Conservation (phyloP, 2,329 filamentous ascomycete genomes). For the Aspergillus aculeatinus region DNA sequence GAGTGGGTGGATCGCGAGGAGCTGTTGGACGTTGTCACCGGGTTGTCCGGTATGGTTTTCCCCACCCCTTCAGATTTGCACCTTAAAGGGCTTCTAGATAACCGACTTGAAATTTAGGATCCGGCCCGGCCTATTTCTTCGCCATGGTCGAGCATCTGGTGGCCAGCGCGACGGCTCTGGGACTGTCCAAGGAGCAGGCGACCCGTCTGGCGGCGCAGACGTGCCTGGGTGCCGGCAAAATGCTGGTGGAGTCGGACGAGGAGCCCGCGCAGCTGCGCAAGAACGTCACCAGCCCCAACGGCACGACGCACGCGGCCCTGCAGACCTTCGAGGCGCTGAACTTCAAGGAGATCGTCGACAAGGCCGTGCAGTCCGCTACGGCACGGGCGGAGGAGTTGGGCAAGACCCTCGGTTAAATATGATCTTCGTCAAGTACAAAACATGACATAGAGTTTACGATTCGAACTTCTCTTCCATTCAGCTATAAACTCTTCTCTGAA, state of each 20-base stretch:
- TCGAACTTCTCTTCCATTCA: no score
- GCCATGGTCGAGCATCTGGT: slow-evolving; percentile 38
- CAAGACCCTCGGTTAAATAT: slow-evolving; percentile 17
- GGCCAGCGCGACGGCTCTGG: slow-evolving; percentile 33
- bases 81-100: no score
- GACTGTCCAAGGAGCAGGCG: slow-evolving; percentile 34
- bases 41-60: slow-evolving; percentile 32
- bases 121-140: slow-evolving; percentile 40
- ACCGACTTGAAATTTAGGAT: slow-evolving; percentile 23
- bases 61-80: no score
- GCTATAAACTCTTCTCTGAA: no score
- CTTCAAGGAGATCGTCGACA: slow-evolving; percentile 32
- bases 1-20: slow-evolving; percentile 38
- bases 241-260: slow-evolving; percentile 33
- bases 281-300: slow-evolving; percentile 39
- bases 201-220: slow-evolving; percentile 35
- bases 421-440: neutral
- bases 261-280: slow-evolving; percentile 33
- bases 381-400: slow-evolving; percentile 33
- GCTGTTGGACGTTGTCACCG: slow-evolving; percentile 38
- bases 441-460: no score
- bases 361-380: slow-evolving; percentile 35
- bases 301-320: slow-evolving; percentile 35
- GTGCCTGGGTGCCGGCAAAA: slow-evolving; percentile 37
- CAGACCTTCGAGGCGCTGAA: slow-evolving; percentile 31